Conservation (phyloP, 176 grass and related monocot genomes). For the Eragrostis curvula region DNA sequence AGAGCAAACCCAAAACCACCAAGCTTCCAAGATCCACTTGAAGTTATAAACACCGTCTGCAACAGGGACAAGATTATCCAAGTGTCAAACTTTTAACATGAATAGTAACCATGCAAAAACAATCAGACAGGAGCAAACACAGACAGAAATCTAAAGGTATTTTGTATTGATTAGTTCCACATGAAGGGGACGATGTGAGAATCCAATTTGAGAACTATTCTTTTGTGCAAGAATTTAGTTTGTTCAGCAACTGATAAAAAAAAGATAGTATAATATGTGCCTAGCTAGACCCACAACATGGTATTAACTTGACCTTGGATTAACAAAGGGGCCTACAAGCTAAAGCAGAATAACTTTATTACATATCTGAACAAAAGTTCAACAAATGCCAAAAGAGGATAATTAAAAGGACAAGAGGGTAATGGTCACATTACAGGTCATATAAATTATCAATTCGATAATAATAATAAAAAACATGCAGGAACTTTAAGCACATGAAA, state of each 20-base stretch:
- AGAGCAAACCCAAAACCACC: constrained; percentile 98
- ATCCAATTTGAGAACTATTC: background rate
- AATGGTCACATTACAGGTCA: background rate
- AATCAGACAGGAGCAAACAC: constrained; percentile 15
- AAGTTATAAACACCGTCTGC: constrained; percentile 94
- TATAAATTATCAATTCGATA: constrained; percentile 22
- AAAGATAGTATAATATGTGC: background rate
- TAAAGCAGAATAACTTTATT: constrained; percentile 4
- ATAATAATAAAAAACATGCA: constrained; percentile 37
- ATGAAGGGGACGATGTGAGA: background rate
- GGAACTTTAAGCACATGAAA: constrained; percentile 33
- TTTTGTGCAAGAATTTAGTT: background rate
- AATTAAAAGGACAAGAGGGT: background rate
- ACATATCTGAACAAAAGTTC: background rate
- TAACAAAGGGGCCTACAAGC: background rate
- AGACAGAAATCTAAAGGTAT: background rate
- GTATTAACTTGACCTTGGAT: background rate
- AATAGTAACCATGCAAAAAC: constrained; percentile 29
- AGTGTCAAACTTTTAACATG: background rate
- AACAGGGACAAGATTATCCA: constrained; percentile 31
- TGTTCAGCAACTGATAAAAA: constrained; percentile 11
- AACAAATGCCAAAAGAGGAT: background rate
- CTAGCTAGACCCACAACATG: constrained; percentile 25
- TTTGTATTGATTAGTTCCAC: constrained; percentile 14
- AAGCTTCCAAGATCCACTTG: constrained; percentile 98